Base-by-base conservation (phyloP, 768 basidiomycete species). In the Auricularia sp. region DNA sequence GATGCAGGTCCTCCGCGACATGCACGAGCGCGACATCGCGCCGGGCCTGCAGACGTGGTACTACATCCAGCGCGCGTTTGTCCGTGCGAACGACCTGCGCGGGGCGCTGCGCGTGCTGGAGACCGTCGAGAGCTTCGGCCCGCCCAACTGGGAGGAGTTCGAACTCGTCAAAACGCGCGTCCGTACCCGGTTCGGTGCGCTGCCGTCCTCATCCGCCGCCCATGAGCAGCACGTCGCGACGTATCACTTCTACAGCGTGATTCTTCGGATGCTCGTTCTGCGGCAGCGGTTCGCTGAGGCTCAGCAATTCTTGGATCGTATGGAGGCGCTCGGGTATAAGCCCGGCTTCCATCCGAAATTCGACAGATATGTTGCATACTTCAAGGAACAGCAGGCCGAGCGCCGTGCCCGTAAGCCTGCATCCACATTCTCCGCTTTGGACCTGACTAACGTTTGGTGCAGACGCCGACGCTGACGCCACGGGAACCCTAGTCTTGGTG, bases 1-100 rank as follows among this genome's bases (percentile, higher is more conserved):
- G 0, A 68, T 74, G 0, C 65, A 68, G 23, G 75, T 87, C 21
- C 61, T 88, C 44, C 67, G 67, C n/a, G 84, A 87, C 69, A 86
- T 88, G 84, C 58, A 76, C 3, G 61, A 68, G 6, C 68, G 80
- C 0, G 80, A 80, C 3, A 66, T 88, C 35, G 62, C 68, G 4
- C 86, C 86, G 0, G 72, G 72, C 29, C 68, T 77, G 6, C 71
- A 80, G n/a, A 80, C 83, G 43, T 80, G 47, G 47, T 51, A 51
- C 47, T 51, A 18, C 47, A 16, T 51, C 47, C 11, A 16, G 47
- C 47, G 47, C 47, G 47, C 14, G 47, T 51, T 18, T 18, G 47
- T 21, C 18, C 18, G 18, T 21, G 5, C 18, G 18, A 18, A 18
- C 18, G 47, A 51, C 21, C 47, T 21, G 21, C 18, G 6, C 47